Evolutionary conservation across 768 basidiomycete genomes (phyloP), one percentile per base, ranked within the genome.

Genomic region (Tricholoma matsutake): DNA sequence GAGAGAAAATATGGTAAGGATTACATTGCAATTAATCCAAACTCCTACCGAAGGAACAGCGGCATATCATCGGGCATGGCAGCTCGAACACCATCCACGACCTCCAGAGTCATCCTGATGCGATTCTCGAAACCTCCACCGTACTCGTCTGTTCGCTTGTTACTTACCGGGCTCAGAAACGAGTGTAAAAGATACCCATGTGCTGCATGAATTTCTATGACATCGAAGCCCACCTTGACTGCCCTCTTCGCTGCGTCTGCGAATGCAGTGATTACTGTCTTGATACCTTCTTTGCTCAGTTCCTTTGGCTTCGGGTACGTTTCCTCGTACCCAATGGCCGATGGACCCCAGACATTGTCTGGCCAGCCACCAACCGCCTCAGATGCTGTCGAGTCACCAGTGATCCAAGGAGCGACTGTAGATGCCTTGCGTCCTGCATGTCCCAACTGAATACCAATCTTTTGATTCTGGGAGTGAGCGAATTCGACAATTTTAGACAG

Each of bases 341-440:
- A 86, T 1, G 91, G 86, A 0, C 72, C 89, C 73, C 79, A 78
- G 18, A 88, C 84, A 65, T 81, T 61, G 14, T 81, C 76, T 0
- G 81, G 79, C 81, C 81, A 83, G 10, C 86, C 86, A 18, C 78
- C 79, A 3, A 69, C 68, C 9, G 72, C 72, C 43, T 72, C 72
- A 1, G 70, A 64, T 5, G 81, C 82, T 10, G 65, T 56, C 9
- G 70, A 39, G 16, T 72, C 72, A 18, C 67, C 62, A 31, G 72
- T 57, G 31, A 88, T 68, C 87, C 88, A 92, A 0, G 88, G 87
- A 0, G 85, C 81, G 16, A 82, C 70, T 0, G 80, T 85, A 8
- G 84, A 86, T 0, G 83, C 88, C 69, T 92, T 92, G n/a, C 90
- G 78, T 0, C 91, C 91, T 0, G 89, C 87, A 63, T 93, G 91